Evolutionary conservation across 192 early-diverging fungal genomes (phyloP).

Genomic region (Podila horticola): DNA sequence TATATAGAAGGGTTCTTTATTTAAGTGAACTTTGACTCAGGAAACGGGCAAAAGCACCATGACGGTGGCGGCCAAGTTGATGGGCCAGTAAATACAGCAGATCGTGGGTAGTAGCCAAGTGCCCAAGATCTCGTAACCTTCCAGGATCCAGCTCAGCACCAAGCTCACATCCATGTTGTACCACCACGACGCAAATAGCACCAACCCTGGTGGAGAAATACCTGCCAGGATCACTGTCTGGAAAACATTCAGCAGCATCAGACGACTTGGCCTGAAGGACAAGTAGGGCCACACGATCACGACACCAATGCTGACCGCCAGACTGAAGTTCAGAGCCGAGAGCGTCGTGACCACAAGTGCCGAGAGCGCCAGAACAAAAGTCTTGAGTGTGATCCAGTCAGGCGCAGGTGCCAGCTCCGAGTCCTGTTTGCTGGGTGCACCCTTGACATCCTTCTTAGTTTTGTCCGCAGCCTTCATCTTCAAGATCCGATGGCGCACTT

Average conservation of each 20-base stretch:
- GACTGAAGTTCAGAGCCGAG: slow-evolving; percentile 78
- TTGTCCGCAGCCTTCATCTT: background rate
- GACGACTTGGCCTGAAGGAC: slow-evolving; percentile 57
- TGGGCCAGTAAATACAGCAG: slow-evolving; percentile 80
- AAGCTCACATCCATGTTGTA: slow-evolving; percentile 49
- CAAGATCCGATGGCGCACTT: slow-evolving; percentile 16
- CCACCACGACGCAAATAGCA: slow-evolving; percentile 51
- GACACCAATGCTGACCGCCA: slow-evolving; percentile 68
- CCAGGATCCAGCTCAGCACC: slow-evolving; percentile 61
- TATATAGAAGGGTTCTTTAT: too few relatives aligned
- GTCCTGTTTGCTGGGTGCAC: slow-evolving; percentile 9
- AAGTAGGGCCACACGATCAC: slow-evolving; percentile 70
- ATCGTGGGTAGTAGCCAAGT: slow-evolving; percentile 71
- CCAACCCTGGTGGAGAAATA: slow-evolving; percentile 66
- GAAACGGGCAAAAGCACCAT: slow-evolving; percentile 49
- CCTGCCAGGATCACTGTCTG: slow-evolving; percentile 59
- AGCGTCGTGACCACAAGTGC: slow-evolving; percentile 71
- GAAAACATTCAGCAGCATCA: slow-evolving; percentile 30
- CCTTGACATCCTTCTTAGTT: slow-evolving; percentile 25
- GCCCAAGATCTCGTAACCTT: slow-evolving; percentile 71
- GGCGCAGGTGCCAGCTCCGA: slow-evolving; percentile 55
- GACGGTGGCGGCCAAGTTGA: slow-evolving; percentile 55
- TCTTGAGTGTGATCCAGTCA: slow-evolving; percentile 69
- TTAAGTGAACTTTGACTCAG: background rate
- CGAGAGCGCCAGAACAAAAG: slow-evolving; percentile 60